A percentile compares a stretch with the other conserved stretches of the same genome.
phyloP scores from a whole-genome alignment of 768 basidiomycete genomes.

The Daedaleopsis nitida region DNA sequence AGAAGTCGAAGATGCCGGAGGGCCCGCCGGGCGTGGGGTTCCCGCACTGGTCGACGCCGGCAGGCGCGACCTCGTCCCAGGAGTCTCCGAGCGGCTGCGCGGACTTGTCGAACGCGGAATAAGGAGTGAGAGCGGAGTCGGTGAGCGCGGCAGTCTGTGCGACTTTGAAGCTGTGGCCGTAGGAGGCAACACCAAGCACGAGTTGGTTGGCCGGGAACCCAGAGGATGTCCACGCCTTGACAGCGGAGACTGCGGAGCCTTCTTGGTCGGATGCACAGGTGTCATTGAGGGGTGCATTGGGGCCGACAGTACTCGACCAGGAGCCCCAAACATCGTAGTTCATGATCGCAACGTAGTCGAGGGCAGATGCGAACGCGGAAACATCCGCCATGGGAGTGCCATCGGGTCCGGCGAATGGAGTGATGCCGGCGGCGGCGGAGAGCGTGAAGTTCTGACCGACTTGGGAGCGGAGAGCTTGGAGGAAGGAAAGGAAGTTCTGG shows the following conservation, averaged over 20 bases:
- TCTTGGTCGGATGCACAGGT: slow-evolving; percentile 49
- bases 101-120: slow-evolving; percentile 48
- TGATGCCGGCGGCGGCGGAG: slow-evolving; percentile 50
- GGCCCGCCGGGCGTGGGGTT: slow-evolving; percentile 35
- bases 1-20: slow-evolving; percentile 60
- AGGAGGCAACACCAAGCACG: slow-evolving; percentile 81
- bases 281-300: slow-evolving; percentile 87
- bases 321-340: slow-evolving; percentile 63
- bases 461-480: slow-evolving; percentile 62
- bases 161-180: slow-evolving; percentile 70
- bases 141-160: slow-evolving; percentile 23
- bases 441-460: slow-evolving; percentile 57
- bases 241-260: slow-evolving; percentile 77
- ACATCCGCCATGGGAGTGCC: slow-evolving; percentile 68
- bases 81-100: slow-evolving; percentile 42
- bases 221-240: slow-evolving; percentile 73
- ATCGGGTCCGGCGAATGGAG: slow-evolving; percentile 45
- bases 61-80: slow-evolving; percentile 3
- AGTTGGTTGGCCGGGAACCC: slow-evolving; percentile 74
- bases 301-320: slow-evolving; percentile 59
- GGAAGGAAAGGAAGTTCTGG: slow-evolving; percentile 74
- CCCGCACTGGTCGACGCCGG: slow-evolving; percentile 36
- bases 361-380: slow-evolving; percentile 66
- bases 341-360: slow-evolving; percentile 70
- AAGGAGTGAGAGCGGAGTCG: slow-evolving; percentile 37